Evolutionary conservation across 805 yeast species (phyloP).

Genomic region (Schwanniomyces pseudopolymorphus): DNA sequence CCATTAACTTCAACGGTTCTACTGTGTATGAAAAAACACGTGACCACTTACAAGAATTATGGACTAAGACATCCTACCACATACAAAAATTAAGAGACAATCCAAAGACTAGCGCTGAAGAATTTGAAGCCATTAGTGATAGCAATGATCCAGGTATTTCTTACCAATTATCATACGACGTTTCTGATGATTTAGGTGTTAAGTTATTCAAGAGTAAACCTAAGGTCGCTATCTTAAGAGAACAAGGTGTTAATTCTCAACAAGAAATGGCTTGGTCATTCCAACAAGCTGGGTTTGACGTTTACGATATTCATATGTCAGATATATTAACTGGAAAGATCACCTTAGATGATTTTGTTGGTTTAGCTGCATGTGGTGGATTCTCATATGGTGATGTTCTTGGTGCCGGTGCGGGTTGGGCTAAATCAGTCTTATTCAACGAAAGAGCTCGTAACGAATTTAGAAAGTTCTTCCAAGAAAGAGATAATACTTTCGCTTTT

Average conservation of each 20-base stretch:
- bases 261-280: conserved; percentile 98
- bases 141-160: conserved; percentile 88
- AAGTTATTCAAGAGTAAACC: conserved; percentile 52
- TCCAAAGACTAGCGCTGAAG: conserved; percentile 87
- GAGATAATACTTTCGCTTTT: conserved; percentile 91
- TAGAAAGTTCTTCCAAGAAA: conserved; percentile 73
- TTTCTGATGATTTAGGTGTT: conserved; percentile 47
- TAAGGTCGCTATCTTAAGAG: conserved; percentile 92
- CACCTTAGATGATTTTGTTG: conserved; percentile 75
- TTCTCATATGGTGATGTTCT: conserved; percentile 98
- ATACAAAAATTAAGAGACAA: conserved; percentile 92
- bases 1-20: conserved; percentile 47
- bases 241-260: conserved; percentile 98
- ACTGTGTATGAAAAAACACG: conserved; percentile 56
- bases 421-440: conserved; percentile 88
- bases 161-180: conserved; percentile 73
- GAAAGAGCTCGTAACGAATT: conserved; percentile 76
- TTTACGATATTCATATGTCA: conserved; percentile 96
- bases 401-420: conserved; percentile 99
- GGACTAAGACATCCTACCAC: conserved; percentile 87
- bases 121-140: conserved; percentile 70
- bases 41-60: conserved; percentile 70
- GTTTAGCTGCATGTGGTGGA: conserved; percentile 98
- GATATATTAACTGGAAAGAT: conserved; percentile 78
- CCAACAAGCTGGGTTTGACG: conserved; percentile 89